Evolutionary conservation across 1,284 basidiomycete genomes (phyloP).

Genomic region (Leccinum laetum): DNA sequence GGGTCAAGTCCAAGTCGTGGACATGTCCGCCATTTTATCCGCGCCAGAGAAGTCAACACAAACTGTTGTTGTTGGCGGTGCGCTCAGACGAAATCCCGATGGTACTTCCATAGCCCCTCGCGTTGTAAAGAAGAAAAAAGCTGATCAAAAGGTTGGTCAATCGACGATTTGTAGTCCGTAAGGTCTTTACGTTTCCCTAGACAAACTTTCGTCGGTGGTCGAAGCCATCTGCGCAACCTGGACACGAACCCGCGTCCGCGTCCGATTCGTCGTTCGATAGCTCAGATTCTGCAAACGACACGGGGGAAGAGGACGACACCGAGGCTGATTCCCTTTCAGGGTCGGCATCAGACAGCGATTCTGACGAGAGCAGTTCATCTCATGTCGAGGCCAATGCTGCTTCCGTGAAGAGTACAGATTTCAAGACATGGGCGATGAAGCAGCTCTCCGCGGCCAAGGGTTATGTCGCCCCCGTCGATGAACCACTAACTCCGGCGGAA

Average conservation of each 20-base stretch:
- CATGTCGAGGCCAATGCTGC: slow-evolving; percentile 13
- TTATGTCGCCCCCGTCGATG: slow-evolving; percentile 32
- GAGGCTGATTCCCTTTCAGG: slow-evolving; percentile 7
- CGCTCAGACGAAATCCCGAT: slow-evolving; percentile 57
- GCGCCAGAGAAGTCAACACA: slow-evolving; percentile 12
- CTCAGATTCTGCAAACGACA: slow-evolving; percentile 69
- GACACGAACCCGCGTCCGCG: slow-evolving; percentile 25
- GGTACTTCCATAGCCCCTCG: slow-evolving; percentile 52
- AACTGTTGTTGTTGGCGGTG: slow-evolving; percentile 48
- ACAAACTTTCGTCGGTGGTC: slow-evolving; percentile 44
- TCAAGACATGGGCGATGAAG: slow-evolving; percentile 86
- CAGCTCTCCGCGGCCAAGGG: slow-evolving; percentile 66
- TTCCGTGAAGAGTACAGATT: slow-evolving; percentile 47
- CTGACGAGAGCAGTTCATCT: slow-evolving; percentile 4
- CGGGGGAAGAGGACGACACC: slow-evolving; percentile 35
- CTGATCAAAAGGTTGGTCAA: slow-evolving; percentile 40
- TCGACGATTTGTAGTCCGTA: slow-evolving; percentile 1
- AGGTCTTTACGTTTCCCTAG: slow-evolving; percentile 22
- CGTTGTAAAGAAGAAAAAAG: slow-evolving; percentile 42
- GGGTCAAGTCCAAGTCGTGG: slow-evolving; percentile 17
- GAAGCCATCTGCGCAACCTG: slow-evolving; percentile 17
- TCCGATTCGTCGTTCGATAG: slow-evolving; percentile 75
- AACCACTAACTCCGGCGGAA: slow-evolving; percentile 7
- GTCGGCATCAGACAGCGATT: slow-evolving; percentile 15
- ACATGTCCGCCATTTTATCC: slow-evolving; percentile 14